A percentile compares a stretch with the other conserved stretches of the same genome.
Conservation (phyloP, 441 rosid genomes). For the Lepidium campestre region DNA sequence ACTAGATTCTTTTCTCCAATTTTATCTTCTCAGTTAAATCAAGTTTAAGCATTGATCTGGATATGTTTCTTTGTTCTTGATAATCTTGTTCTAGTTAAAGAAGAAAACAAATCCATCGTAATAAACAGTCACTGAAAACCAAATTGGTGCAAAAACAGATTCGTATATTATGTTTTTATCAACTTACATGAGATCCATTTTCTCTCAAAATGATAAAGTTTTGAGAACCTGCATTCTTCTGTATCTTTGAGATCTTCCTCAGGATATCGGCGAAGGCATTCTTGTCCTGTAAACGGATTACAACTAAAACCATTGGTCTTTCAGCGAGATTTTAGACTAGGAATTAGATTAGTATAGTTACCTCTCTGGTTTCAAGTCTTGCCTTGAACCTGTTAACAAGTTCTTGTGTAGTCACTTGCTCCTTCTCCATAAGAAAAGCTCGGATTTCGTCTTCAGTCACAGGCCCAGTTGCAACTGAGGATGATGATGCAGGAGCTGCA, state of each 20-base stretch:
- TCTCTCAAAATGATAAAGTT: slow-evolving; percentile 74
- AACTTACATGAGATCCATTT: slow-evolving; percentile 9
- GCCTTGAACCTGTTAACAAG: slow-evolving; percentile 84
- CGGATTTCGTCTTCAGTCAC: slow-evolving; percentile 90
- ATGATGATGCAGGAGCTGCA: slow-evolving; percentile 38
- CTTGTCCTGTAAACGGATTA: slow-evolving; percentile 60
- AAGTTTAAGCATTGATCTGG: background rate
- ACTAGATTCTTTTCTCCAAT: no score
- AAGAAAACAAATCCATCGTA: no score
- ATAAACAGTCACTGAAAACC: no score
- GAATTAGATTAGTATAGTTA: slow-evolving; percentile 10
- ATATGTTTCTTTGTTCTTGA: background rate
- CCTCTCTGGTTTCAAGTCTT: slow-evolving; percentile 69
- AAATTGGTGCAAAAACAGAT: background rate
- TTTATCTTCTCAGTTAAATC: background rate
- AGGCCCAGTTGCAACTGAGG: slow-evolving; percentile 41
- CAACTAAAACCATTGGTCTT: background rate
- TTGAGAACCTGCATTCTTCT: slow-evolving; percentile 66
- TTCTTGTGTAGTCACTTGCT: slow-evolving; percentile 78
- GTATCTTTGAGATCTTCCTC: slow-evolving; percentile 85
- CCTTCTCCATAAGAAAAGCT: slow-evolving; percentile 66
- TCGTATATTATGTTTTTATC: background rate
- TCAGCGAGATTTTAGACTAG: background rate
- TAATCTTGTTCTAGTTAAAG: no score
- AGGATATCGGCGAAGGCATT: slow-evolving; percentile 71